Percentiles rank a stretch among this genome's conserved stretches.
These are phyloP conservation scores for Yamadazyma epiphylla DNA, from an alignment of 1,139 yeast genomes.

Conservation along the genomic window DNA sequence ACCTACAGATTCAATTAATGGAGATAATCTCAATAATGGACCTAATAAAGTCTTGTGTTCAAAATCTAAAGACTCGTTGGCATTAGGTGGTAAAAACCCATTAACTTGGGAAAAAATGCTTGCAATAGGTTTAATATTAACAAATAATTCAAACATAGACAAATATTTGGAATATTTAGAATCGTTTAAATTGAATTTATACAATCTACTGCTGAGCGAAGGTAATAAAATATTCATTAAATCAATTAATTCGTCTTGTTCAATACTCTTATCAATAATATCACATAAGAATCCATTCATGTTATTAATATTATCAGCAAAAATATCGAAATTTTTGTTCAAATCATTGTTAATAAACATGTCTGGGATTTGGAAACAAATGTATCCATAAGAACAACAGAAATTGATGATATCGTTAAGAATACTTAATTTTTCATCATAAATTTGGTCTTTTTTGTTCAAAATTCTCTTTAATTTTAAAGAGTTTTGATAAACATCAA, in stretches of 20 bases:
- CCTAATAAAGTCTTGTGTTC: conserved; percentile 71
- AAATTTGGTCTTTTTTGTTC: conserved; percentile 36
- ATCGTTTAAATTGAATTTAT: conserved; percentile 37
- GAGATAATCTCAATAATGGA: conserved; percentile 72
- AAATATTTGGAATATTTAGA: conserved; percentile 50
- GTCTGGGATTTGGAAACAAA: conserved; percentile 67
- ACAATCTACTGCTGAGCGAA: conserved; percentile 28
- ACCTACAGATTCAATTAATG: conserved; percentile 48
- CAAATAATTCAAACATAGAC: conserved; percentile 54
- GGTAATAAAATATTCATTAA: conserved; percentile 58
- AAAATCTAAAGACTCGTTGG: conserved; percentile 42
- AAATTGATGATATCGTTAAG: conserved; percentile 51
- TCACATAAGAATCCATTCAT: conserved; percentile 56
- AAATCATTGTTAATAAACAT: conserved; percentile 50
- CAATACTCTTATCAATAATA: conserved; percentile 54
- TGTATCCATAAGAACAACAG: conserved; percentile 63
- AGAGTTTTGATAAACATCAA: conserved; percentile 38
- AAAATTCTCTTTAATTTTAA: conserved; percentile 36
- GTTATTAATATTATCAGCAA: conserved; percentile 30
- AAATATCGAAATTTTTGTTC: conserved; percentile 20
- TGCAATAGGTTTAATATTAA: conserved; percentile 62
- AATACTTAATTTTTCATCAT: conserved; percentile 33
- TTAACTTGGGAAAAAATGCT: conserved; percentile 53
- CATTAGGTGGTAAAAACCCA: conserved; percentile 47
- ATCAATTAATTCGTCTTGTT: conserved; percentile 63